Evolutionary conservation across 768 basidiomycete genomes (phyloP).

Genomic region (Fistulinella prunicolor): DNA sequence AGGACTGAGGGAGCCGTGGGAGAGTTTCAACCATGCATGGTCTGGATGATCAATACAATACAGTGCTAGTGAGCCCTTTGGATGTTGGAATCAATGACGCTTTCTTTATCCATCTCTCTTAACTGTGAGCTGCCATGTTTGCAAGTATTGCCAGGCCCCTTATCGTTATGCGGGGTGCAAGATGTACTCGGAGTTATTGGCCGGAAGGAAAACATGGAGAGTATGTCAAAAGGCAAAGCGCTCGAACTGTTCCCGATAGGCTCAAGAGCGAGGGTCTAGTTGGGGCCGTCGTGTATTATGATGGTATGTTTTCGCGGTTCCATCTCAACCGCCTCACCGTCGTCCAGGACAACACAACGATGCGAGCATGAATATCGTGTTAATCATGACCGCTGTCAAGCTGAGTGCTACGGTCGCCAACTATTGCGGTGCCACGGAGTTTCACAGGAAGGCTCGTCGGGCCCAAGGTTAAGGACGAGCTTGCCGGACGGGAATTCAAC

Average conservation of each 20-base stretch:
- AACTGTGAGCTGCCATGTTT: too few relatives aligned
- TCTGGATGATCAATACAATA: too few relatives aligned
- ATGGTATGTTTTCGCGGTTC: conserved; percentile 53
- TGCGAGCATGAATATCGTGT: conserved; percentile 94
- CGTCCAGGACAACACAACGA: conserved; percentile 92
- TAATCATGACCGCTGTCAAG: conserved; percentile 92
- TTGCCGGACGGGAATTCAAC: conserved; percentile 80
- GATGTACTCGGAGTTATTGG: conserved; percentile 92
- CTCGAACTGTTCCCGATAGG: conserved; percentile 96
- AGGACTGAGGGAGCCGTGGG: too few relatives aligned
- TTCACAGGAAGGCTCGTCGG: conserved; percentile 71
- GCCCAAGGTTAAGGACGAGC: conserved; percentile 72
- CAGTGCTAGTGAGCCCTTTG: too few relatives aligned
- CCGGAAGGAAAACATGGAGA: conserved; percentile 98
- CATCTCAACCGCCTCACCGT: neutral
- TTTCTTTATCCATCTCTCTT: too few relatives aligned
- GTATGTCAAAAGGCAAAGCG: conserved; percentile 91
- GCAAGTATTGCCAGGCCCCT: conserved; percentile 91
- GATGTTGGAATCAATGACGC: too few relatives aligned
- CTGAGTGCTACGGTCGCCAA: conserved; percentile 86
- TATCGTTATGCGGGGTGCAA: conserved; percentile 97
- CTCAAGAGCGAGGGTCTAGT: conserved; percentile 89
- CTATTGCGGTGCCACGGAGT: conserved; percentile 5
- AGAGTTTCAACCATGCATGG: too few relatives aligned
- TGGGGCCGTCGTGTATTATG: conserved; percentile 95